Evolutionary conservation across 2,329 filamentous ascomycete genomes (phyloP), one percentile per base, ranked within the genome.

Genomic region (Aspergillus udagawae): DNA sequence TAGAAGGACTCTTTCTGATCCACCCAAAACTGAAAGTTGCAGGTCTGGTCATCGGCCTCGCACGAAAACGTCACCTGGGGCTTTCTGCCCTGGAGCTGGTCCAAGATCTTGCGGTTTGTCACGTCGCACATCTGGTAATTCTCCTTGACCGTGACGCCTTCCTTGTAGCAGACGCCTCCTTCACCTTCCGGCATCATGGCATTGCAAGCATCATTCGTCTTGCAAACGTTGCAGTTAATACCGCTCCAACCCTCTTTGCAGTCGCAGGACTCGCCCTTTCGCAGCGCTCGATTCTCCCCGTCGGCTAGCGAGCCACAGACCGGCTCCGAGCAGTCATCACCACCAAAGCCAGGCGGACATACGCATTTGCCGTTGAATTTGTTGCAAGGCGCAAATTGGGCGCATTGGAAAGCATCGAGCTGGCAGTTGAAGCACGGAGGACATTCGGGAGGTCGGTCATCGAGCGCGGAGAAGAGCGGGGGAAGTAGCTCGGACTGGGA

Each of bases 1-100:
- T 96, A 99, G 80, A 99, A 99, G 1, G 94, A 97, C 76, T 99
- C 94, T 61, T 84, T 82, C 65, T 93, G 85, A 66, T 95, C 92
- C 50, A 99, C 91, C 93, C 94, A 99, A 77, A 99, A 99, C 75
- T 99, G 94, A 66, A 99, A 99, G 71, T 96, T 94, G 70, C 94
- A 99, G 21, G 88, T 86, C 21, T 84, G 80, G 4, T 86, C 81
- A 52, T 89, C 85, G 38, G 84, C 85, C 68, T 92, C 86, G 74
- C 94, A 99, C 29, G 88, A 91, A 71, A 99, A 99, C 0, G 94
- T 99, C 25, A 95, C 94, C 74, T 99, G 90, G 0, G 94, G 92
- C 57, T 90, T 89, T 75, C 92, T 85, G 48, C 89, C 87, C 67
- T 92, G 90, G 51, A 99, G 82, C 70, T 93, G 86, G 60, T 92